Conservation (phyloP, 805 yeast species). For the Wickerhamiella parazyma region DNA sequence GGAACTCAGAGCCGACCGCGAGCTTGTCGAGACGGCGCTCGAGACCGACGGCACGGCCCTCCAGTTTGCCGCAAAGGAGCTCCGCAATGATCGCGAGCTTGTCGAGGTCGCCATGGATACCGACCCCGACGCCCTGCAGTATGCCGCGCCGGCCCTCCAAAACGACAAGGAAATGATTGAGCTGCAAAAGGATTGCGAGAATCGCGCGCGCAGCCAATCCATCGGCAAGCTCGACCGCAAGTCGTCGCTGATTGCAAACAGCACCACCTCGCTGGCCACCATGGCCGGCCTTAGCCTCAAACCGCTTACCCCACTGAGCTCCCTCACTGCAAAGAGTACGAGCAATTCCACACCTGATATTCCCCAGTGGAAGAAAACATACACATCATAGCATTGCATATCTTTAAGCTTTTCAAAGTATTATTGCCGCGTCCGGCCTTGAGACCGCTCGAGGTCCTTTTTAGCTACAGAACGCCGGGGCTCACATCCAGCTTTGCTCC, state of each 20-base stretch:
- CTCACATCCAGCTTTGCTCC: too few relatives aligned
- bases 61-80: conserved; percentile 7
- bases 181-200: conserved; percentile 5
- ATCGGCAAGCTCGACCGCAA: conserved; percentile 5
- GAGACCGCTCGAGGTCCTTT: too few relatives aligned
- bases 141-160: conserved; percentile 1
- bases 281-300: conserved; percentile 5
- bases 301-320: not conserved
- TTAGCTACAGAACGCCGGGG: too few relatives aligned
- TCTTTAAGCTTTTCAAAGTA: not conserved
- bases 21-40: conserved; percentile 4
- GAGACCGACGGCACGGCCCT: conserved; percentile 5
- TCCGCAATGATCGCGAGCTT: conserved; percentile 6
- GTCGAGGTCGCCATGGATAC: conserved; percentile 6
- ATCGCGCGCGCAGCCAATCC: not conserved
- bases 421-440: too few relatives aligned
- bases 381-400: not conserved
- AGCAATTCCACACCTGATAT: conserved; percentile 3
- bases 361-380: conserved; percentile 9
- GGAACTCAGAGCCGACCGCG: conserved; percentile 7
- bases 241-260: conserved; percentile 5
- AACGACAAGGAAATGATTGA: conserved; percentile 3
- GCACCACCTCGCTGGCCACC: conserved; percentile 7
- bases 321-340: conserved; percentile 3
- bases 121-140: conserved; percentile 4